Conservation (phyloP, 129 eudicot genomes). For the Saussurea involucrata region DNA sequence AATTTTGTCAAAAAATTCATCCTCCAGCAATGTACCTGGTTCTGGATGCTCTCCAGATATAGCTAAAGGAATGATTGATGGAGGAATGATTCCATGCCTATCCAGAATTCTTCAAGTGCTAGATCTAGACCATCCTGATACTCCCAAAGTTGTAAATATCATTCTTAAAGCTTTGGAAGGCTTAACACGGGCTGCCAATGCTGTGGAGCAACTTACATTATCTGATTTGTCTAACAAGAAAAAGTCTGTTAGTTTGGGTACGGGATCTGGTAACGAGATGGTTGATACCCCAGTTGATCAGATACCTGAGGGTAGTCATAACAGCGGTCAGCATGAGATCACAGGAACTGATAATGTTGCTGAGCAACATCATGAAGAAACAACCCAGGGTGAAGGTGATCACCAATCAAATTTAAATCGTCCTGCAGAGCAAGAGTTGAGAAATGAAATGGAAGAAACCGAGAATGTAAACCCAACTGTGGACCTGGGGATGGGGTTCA, state of each 20-base stretch:
- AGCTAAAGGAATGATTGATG: slow-evolving; percentile 96
- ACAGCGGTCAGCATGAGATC: slow-evolving; percentile 36
- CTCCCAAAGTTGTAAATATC: slow-evolving; percentile 82
- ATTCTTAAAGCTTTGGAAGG: slow-evolving; percentile 85
- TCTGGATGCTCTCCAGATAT: slow-evolving; percentile 94
- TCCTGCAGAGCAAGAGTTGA: slow-evolving; percentile 61
- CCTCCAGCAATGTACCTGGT: slow-evolving; percentile 75
- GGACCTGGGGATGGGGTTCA: slow-evolving; percentile 54
- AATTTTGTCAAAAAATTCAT: slow-evolving; percentile 80
- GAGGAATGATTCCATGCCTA: slow-evolving; percentile 82
- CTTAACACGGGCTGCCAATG: slow-evolving; percentile 93
- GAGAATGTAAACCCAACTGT: slow-evolving; percentile 27
- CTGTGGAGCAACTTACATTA: slow-evolving; percentile 68
- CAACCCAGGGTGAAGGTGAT: slow-evolving; percentile 40
- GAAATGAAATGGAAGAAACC: slow-evolving; percentile 59
- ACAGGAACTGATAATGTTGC: slow-evolving; percentile 33
- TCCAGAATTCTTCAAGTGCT: slow-evolving; percentile 79
- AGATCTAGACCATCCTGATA: slow-evolving; percentile 97
- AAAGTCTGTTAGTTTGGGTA: slow-evolving; percentile 45
- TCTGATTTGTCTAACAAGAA: slow-evolving; percentile 68
- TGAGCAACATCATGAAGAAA: slow-evolving; percentile 43
- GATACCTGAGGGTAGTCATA: slow-evolving; percentile 36
- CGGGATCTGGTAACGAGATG: slow-evolving; percentile 43
- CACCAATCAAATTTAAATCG: slow-evolving; percentile 37
- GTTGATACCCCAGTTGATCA: slow-evolving; percentile 33